Conservation (phyloP, 1,139 yeast species). For the Yamadazyma triangularis region DNA sequence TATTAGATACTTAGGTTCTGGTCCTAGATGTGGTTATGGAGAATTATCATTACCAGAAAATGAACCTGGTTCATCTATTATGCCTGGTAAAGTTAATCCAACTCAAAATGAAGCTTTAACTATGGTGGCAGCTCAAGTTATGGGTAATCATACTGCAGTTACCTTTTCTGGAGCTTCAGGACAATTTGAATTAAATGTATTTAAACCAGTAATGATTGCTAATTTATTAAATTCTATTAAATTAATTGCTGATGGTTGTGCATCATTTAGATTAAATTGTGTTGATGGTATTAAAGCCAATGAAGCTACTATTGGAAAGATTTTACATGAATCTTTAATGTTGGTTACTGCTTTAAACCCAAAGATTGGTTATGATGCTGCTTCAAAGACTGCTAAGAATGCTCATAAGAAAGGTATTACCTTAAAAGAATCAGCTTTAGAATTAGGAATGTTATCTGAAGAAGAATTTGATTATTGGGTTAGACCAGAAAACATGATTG, state of each 20-base stretch:
- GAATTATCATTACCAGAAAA: constrained; percentile 94
- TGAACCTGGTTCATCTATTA: constrained; percentile 98
- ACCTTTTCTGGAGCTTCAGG: constrained; percentile 98
- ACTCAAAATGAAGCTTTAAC: constrained; percentile 98
- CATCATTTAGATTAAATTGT: constrained; percentile 90
- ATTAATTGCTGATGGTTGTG: constrained; percentile 81
- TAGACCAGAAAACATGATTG: constrained; percentile 96
- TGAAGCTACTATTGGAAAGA: constrained; percentile 77
- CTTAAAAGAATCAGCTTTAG: constrained; percentile 89
- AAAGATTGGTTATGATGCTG: constrained; percentile 95
- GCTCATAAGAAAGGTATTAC: constrained; percentile 98
- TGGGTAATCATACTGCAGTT: constrained; percentile 93
- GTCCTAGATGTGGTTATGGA: constrained; percentile 99
- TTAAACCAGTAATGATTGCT: constrained; percentile 92
- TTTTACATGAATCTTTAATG: constrained; percentile 93
- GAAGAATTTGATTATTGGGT: constrained; percentile 96
- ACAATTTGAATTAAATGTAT: constrained; percentile 95
- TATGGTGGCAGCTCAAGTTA: constrained; percentile 96
- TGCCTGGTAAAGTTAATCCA: constrained; percentile 99
- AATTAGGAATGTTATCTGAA: constrained; percentile 74
- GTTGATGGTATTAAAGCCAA: constrained; percentile 93
- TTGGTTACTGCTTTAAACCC: constrained; percentile 98
- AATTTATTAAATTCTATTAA: constrained; percentile 86
- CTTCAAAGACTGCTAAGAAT: constrained; percentile 96
- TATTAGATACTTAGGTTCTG: constrained; percentile 96